Percentiles rank a stretch among this genome's conserved stretches.
Conservation (phyloP, 306 rosid genomes). For the Castanopsis chinensis region DNA sequence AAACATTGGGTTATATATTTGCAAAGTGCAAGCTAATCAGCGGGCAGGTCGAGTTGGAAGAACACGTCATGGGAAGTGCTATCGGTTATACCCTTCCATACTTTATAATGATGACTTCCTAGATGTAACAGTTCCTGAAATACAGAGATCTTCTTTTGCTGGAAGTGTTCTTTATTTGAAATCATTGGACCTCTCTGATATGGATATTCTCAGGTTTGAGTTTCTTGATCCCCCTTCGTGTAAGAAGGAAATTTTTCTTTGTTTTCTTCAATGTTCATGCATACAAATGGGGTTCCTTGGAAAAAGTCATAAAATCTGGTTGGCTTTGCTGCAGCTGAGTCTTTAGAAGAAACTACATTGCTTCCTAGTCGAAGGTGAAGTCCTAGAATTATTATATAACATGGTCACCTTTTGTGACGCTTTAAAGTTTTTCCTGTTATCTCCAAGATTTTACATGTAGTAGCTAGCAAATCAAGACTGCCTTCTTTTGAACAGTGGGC, state of each 20-base stretch:
- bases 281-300: background rate
- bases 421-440: background rate
- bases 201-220: conserved; percentile 89
- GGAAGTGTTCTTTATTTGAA: conserved; percentile 96
- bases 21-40: conserved; percentile 96
- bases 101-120: conserved; percentile 69
- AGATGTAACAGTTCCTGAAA: conserved; percentile 94
- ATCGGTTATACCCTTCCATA: conserved; percentile 73
- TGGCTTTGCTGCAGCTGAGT: conserved; percentile 68
- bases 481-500: background rate
- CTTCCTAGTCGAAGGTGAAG: conserved; percentile 74
- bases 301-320: conserved; percentile 26
- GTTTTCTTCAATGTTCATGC: background rate
- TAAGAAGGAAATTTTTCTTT: conserved; percentile 28
- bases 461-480: background rate
- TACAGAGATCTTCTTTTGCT: conserved; percentile 88
- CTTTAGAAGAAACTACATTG: conserved; percentile 85
- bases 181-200: conserved; percentile 91
- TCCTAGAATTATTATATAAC: conserved; percentile 2
- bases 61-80: conserved; percentile 95
- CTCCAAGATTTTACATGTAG: background rate
- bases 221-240: conserved; percentile 88
- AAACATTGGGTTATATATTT: background rate
- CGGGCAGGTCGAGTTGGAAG: conserved; percentile 99
- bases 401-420: background rate